phyloP scores from a whole-genome alignment of 345 rosid species.

The Gossypium stocksii region DNA sequence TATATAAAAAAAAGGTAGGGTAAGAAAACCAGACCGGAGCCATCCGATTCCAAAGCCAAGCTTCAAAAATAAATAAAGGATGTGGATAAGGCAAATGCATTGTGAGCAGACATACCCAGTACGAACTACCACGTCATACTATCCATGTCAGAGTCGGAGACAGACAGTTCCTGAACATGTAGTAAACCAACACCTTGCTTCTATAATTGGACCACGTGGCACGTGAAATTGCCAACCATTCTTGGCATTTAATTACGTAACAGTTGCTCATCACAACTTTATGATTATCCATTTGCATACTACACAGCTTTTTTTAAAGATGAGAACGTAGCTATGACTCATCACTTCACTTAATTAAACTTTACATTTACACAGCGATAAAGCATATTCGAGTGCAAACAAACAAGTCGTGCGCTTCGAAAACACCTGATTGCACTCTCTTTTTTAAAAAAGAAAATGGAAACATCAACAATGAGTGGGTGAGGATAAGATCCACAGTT shows the following conservation, averaged over 20 bases:
- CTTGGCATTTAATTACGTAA: neutral
- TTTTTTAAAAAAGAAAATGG: neutral
- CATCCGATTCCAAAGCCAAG: too few relatives aligned
- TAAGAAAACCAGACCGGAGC: too few relatives aligned
- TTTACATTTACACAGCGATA: neutral
- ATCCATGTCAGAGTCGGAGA: neutral
- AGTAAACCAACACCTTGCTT: neutral
- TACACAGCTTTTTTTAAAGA: too few relatives aligned
- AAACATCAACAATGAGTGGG: slow-evolving; percentile 8
- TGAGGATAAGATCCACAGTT: slow-evolving; percentile 20
- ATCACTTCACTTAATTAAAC: neutral
- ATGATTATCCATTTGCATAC: neutral
- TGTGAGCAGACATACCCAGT: neutral
- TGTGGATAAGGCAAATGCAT: too few relatives aligned
- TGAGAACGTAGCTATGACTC: too few relatives aligned
- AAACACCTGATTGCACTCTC: neutral
- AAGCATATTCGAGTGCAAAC: too few relatives aligned
- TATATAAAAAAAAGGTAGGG: too few relatives aligned
- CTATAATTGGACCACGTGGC: neutral
- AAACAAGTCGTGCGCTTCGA: neutral
- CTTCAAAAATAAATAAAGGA: too few relatives aligned
- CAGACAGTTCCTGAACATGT: neutral
- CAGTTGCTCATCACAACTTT: neutral
- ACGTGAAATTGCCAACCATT: neutral
- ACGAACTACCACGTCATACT: slow-evolving; percentile 9